Conservation (phyloP, 768 basidiomycete genomes). For the Tricholoma furcatifolium region DNA sequence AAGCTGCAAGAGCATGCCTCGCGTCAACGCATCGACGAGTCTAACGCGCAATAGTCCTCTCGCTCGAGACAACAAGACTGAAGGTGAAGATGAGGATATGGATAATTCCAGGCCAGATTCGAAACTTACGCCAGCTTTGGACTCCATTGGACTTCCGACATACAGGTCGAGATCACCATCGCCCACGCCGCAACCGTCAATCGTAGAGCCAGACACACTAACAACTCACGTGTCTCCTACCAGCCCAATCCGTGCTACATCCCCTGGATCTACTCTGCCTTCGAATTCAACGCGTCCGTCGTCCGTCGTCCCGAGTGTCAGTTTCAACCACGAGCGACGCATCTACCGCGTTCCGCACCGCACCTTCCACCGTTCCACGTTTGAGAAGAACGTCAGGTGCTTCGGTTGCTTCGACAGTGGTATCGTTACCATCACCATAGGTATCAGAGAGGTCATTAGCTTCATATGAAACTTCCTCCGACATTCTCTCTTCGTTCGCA, state of each 20-base stretch:
- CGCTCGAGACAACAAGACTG: slow-evolving; percentile 15
- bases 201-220: slow-evolving; percentile 21
- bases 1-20: slow-evolving; percentile 47
- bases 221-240: slow-evolving; percentile 11
- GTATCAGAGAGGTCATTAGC: slow-evolving; percentile 42
- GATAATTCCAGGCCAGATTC: slow-evolving; percentile 61
- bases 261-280: slow-evolving; percentile 13
- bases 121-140: slow-evolving; percentile 58
- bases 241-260: slow-evolving; percentile 19
- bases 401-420: slow-evolving; percentile 23
- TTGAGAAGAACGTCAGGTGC: slow-evolving; percentile 31
- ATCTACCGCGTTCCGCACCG: slow-evolving; percentile 41
- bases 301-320: slow-evolving; percentile 14
- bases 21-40: slow-evolving; percentile 29
- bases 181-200: slow-evolving; percentile 19
- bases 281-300: slow-evolving; percentile 9
- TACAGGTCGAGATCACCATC: slow-evolving; percentile 15
- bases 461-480: slow-evolving; percentile 41
- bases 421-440: slow-evolving; percentile 31
- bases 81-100: slow-evolving; percentile 15
- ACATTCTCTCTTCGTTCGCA: slow-evolving; percentile 23
- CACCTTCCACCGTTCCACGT: slow-evolving; percentile 27
- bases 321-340: slow-evolving; percentile 12
- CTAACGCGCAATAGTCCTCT: slow-evolving; percentile 9
- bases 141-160: slow-evolving; percentile 16